Base-by-base conservation (phyloP, 2,329 filamentous ascomycete genomes). In the Aureobasidium sp. region DNA sequence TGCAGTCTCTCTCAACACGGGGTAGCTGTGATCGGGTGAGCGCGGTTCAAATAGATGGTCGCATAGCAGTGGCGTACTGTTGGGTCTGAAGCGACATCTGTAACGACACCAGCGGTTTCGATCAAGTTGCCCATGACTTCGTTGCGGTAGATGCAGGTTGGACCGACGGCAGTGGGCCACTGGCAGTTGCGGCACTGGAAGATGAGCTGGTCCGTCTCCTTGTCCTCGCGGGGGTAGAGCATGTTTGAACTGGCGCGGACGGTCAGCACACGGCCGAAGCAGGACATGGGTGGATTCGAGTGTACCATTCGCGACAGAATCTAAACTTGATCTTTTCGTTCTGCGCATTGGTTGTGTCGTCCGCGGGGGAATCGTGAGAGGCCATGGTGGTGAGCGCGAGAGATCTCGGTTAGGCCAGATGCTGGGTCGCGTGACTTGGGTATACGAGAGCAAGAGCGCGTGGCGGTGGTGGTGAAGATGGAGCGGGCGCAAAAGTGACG, bases 111-210 rank as follows among this genome's bases (percentile, higher is more conserved):
- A 62, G 94, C 93, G 42, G 93, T 97, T 77, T 96, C 94, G 70
- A 92, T 91, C 27, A 93, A 89, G 62, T 90, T 88, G 72, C 88
- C 95, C 76, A 90, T 90, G 69, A 99, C 85, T 67, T 93, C 84
- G 76, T 97, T 95, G 74, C 95, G 90, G 79, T 94, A 99, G 70
- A 97, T 90, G 76, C 94, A 97, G 63, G 90, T 87, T 17, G 90
- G 92, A 74, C 92, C 96, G 62, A 89, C 86, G 23, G 90, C 93
- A 63, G 84, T 84, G 69, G 87, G 89, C 77, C 90, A 96, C 71
- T 91, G 87, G 78, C 94, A 99, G 61, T 92, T 96, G 68, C 93
- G 89, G 80, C 94, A 99, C 65, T 90, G 91, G 77, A 95, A 99
- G 79, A 96, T 88, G 67, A 99, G 86, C 69, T 86, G 87, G 78